phyloP scores from a whole-genome alignment of 768 basidiomycete species.

The Lanmaoa pseudosensibilis region DNA sequence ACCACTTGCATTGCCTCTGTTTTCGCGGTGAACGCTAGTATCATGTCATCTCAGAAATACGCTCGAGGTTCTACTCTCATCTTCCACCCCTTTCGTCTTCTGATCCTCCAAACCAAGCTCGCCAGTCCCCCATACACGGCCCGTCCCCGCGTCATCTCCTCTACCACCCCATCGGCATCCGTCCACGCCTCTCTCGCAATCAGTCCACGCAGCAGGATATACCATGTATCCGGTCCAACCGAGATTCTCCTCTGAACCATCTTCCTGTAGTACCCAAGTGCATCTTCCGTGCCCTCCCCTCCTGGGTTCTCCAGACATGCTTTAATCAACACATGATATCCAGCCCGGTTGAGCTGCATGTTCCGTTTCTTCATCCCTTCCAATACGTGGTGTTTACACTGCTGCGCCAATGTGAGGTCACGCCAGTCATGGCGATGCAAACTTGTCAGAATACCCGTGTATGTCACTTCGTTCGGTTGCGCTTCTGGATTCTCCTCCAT shows the following conservation, averaged over 20 bases:
- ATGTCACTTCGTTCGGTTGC: conserved; percentile 76
- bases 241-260: conserved; percentile 52
- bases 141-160: conserved; percentile 56
- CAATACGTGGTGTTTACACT: conserved; percentile 51
- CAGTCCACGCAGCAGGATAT: conserved; percentile 69
- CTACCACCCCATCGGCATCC: conserved; percentile 57
- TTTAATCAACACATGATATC: conserved; percentile 77
- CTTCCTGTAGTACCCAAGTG: conserved; percentile 57
- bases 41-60: conserved; percentile 24
- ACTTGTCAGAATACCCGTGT: conserved; percentile 75
- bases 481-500: conserved; percentile 65
- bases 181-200: conserved; percentile 56
- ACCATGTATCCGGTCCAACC: conserved; percentile 70
- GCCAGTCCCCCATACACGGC: conserved; percentile 45
- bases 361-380: conserved; percentile 57
- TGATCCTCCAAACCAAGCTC: conserved; percentile 52
- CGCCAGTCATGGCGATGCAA: conserved; percentile 63
- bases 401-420: conserved; percentile 42
- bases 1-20: conserved; percentile 9
- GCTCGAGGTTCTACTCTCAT: conserved; percentile 27
- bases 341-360: conserved; percentile 56
- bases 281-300: conserved; percentile 52
- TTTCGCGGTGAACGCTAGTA: conserved; percentile 18
- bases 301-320: conserved; percentile 57
- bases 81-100: conserved; percentile 37